These are phyloP conservation scores for Phytophthora hybrid DNA, from an alignment of 352 stramenopile species.

Conservation along the genomic window DNA sequence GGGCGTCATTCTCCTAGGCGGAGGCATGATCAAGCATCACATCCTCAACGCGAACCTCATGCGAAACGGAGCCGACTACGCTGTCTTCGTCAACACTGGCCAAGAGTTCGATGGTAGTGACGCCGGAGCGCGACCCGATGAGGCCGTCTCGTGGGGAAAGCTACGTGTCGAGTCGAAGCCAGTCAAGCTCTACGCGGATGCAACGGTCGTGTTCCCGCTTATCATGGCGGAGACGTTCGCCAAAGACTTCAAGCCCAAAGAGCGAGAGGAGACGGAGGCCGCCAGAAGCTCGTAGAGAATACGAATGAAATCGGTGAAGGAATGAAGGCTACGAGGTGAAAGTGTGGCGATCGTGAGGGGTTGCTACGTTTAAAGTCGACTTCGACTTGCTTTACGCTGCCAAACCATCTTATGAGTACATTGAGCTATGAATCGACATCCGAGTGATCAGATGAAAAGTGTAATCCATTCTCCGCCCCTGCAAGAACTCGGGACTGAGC, in stretches of 20 bases:
- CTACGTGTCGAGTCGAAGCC: constrained; percentile 94
- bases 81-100: constrained; percentile 99
- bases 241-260: constrained; percentile 89
- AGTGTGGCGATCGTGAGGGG: too few relatives aligned
- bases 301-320: not conserved
- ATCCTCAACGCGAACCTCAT: constrained; percentile 99
- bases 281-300: constrained; percentile 32
- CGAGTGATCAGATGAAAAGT: too few relatives aligned
- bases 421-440: too few relatives aligned
- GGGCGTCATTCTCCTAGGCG: constrained; percentile 98
- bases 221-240: constrained; percentile 99
- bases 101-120: constrained; percentile 99
- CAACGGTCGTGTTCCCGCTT: constrained; percentile 99
- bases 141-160: constrained; percentile 99
- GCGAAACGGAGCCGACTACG: constrained; percentile 99
- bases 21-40: constrained; percentile 99
- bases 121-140: constrained; percentile 96
- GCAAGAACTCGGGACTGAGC: too few relatives aligned
- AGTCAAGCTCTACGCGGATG: constrained; percentile 98
- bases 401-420: too few relatives aligned
- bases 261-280: constrained; percentile 38
- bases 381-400: too few relatives aligned
- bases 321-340: not conserved
- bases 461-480: too few relatives aligned
- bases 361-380: too few relatives aligned